Evolutionary conservation across 257 asterid genomes (phyloP), one percentile per base, ranked within the genome.

Genomic region (Nemophila menziesii): DNA sequence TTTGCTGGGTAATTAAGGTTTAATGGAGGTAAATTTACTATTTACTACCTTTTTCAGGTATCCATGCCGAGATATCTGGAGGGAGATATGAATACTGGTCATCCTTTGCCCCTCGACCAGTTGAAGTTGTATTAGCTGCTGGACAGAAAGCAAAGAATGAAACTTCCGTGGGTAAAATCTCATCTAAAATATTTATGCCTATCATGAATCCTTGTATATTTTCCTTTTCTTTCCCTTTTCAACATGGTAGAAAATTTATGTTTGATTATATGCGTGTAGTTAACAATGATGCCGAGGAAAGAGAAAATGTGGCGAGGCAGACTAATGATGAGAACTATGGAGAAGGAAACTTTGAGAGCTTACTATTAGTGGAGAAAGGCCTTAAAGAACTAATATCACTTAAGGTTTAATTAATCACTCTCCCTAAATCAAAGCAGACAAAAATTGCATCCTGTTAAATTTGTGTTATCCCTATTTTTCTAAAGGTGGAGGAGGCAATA

Each of bases 281-380:
- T 38, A 63, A 38, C 45, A 73, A 46, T 53, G 87, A 82, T 53
- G 55, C 58, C 22, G 85, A 74, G 45, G 96, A 78, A 68, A 66
- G 94, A 51, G 93, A 77, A 52, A 59, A 56, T 20, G 61, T 63
- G 55, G 20, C 58, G 14, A n/a, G n/a, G n/a, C 51, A 17, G 12
- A 58, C 51, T 43, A 44, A 23, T 51, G 56, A 61, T 54, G 78
- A 68, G 49, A 55, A 72, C 36, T 56, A 66, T 18, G 65, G 66
- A 45, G 89, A 69, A 41, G 77, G 69, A 44, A 66, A 63, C 45
- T 74, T 89, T 17, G 98, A 89, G 70, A 84, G 87, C 75, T 78
- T 81, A 93, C 82, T 89, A 62, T 55, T 81, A 55, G 98, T 78
- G 51, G 98, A 89, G 66, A 79, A 76, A 60, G 96, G 87, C 63